Base-by-base conservation (phyloP, 805 yeast species). In the Saturnispora hagleri region DNA sequence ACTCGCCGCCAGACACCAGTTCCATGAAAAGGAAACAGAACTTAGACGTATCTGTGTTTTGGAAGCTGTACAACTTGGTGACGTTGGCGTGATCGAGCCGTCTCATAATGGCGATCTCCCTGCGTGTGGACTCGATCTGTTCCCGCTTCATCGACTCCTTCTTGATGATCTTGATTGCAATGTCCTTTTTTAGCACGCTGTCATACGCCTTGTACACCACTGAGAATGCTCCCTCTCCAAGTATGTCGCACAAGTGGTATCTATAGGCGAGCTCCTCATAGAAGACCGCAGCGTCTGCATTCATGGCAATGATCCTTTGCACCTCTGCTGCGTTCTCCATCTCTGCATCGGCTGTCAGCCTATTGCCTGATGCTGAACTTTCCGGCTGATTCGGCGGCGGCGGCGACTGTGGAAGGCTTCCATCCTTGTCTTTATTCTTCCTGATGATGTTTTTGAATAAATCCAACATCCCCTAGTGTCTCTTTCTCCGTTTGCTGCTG, bases 181-280 rank as follows among this genome's bases (percentile, higher is more conserved):
- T 82, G 7, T 59, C 53, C 36, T 69, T 66, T 47, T 75, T 65
- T 5, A 72, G 63, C 10, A 58, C 57, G 3, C 68, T 57, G 58
- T 83, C 82, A 15, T 71, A 62, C 0, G 95, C 95, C 62, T 77
- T 81, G 70, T 81, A 87, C 4, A 91, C 98, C 12, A 79, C 75
- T 3, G 96, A 87, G 64, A 91, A 90, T 0, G 97, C 97, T 8
- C 98, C 98, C 62, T 85, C 90, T 0, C 93, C 91, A 17, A 85
- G 69, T 53, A 66, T 64, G 22, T 61, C 64, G 9, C 57, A 44
- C 12, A 69, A 33, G 5, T 53, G 42, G 55, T 67, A 69, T 18
- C 69, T 51, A 3, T 51, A 24, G 4, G 64, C 58, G 15, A 68
- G 51, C 35, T 68, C 71, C 0, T 48, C 18, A 53, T 67, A 67